These are phyloP conservation scores for Starmerella etchellsii DNA, from an alignment of 805 yeast genomes.

Conservation along the genomic window DNA sequence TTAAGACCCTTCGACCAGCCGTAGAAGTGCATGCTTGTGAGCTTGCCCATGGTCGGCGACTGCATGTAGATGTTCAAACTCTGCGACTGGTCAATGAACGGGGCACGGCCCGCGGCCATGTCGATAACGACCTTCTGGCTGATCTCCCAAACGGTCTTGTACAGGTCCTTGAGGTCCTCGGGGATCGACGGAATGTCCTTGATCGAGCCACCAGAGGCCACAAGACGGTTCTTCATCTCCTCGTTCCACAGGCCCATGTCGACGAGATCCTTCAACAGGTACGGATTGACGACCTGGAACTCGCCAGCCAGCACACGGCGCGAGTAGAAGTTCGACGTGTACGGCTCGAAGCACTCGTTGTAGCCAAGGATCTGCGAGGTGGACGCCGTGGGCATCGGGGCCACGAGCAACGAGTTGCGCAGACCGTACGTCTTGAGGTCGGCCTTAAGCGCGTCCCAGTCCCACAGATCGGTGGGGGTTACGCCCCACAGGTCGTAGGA, in stretches of 20 bases:
- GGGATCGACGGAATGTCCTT: constrained; percentile 68
- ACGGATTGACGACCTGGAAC: constrained; percentile 82
- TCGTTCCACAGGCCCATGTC: constrained; percentile 75
- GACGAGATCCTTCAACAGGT: constrained; percentile 67
- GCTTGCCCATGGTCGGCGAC: constrained; percentile 89
- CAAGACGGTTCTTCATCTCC: constrained; percentile 61
- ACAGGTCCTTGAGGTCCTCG: constrained; percentile 55
- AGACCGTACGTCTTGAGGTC: constrained; percentile 53
- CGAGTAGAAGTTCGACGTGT: constrained; percentile 81
- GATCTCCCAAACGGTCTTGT: constrained; percentile 94
- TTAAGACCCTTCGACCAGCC: constrained; percentile 98
- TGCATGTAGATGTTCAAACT: constrained; percentile 77
- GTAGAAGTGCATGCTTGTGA: constrained; percentile 96
- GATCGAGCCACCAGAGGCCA: constrained; percentile 72
- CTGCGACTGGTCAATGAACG: constrained; percentile 78
- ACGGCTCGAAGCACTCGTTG: constrained; percentile 93
- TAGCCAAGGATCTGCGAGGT: constrained; percentile 91
- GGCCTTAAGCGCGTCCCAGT: constrained; percentile 64
- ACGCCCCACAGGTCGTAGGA: constrained; percentile 83
- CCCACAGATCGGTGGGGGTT: constrained; percentile 70
- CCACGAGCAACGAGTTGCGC: constrained; percentile 61
- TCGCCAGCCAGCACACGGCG: constrained; percentile 90
- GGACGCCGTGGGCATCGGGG: constrained; percentile 97
- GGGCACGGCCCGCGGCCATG: constrained; percentile 69
- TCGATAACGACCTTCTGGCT: constrained; percentile 76